These are phyloP conservation scores for Decorospora gaudefroyi DNA, from an alignment of 2,329 filamentous ascomycete species.

Conservation along the genomic window DNA sequence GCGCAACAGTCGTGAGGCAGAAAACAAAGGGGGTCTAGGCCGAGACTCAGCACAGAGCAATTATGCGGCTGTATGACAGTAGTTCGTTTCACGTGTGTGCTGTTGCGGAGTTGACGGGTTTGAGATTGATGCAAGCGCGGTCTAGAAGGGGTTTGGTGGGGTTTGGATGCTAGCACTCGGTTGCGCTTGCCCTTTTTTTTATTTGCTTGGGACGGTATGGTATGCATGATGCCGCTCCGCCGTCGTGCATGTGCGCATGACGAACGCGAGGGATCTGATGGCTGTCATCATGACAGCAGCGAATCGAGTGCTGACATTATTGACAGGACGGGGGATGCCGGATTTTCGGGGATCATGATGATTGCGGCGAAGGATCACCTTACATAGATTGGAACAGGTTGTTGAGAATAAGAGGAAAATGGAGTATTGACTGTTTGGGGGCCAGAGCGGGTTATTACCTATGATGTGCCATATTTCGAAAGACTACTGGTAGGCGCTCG, in stretches of 20 bases:
- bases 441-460: too few species aligned
- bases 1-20: too few species aligned
- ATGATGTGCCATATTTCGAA: background rate
- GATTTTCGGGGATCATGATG: background rate
- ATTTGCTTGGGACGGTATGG: slow-evolving; percentile 1
- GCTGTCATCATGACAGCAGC: slow-evolving; percentile 22
- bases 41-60: too few species aligned
- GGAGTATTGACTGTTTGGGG: too few species aligned
- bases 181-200: slow-evolving; percentile 11
- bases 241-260: too few species aligned
- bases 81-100: background rate
- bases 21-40: too few species aligned
- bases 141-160: background rate
- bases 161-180: background rate
- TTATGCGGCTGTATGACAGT: background rate
- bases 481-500: slow-evolving; percentile 4
- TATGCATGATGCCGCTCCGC: too few species aligned
- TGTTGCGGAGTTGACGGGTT: slow-evolving; percentile 14
- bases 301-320: slow-evolving; percentile 2
- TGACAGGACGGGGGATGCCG: slow-evolving; percentile 1
- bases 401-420: background rate
- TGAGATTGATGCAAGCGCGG: slow-evolving; percentile 17
- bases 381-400: slow-evolving; percentile 1
- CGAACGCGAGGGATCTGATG: slow-evolving; percentile 6
- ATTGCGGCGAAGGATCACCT: too few species aligned